phyloP scores from a whole-genome alignment of 768 basidiomycete genomes.

The Tylopilus subfusipes region DNA sequence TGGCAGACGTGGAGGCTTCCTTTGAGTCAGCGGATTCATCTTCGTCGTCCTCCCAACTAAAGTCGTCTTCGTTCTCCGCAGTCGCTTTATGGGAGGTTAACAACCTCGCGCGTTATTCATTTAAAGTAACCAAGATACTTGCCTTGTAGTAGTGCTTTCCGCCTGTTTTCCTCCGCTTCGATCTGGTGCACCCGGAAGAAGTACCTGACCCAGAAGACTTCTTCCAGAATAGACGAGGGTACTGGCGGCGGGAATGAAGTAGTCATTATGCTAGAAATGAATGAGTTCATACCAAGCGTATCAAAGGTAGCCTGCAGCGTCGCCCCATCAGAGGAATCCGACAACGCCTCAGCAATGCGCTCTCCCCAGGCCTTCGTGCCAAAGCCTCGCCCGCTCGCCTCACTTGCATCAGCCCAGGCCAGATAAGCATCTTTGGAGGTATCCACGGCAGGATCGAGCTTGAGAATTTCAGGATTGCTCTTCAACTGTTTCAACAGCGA shows the following conservation, averaged over 20 bases:
- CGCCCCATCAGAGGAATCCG: constrained; percentile 49
- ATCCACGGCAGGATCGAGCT: constrained; percentile 71
- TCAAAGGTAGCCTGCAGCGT: constrained; percentile 52
- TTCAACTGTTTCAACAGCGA: constrained; percentile 69
- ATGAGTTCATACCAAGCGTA: constrained; percentile 50
- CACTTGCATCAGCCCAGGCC: constrained; percentile 58
- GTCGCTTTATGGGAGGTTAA: constrained; percentile 40
- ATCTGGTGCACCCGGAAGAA: constrained; percentile 88
- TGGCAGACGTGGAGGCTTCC: neutral
- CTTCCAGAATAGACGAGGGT: constrained; percentile 57
- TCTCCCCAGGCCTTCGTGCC: constrained; percentile 49
- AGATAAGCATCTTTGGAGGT: constrained; percentile 50
- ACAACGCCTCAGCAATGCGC: constrained; percentile 46
- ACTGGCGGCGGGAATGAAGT: constrained; percentile 44
- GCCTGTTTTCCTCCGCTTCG: constrained; percentile 68
- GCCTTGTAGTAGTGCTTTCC: constrained; percentile 77
- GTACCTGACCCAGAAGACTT: constrained; percentile 82
- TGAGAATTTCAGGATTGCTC: constrained; percentile 70
- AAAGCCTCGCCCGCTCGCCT: constrained; percentile 53
- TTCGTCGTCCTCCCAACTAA: constrained; percentile 92
- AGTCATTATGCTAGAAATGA: neutral
- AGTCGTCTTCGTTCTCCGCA: constrained; percentile 75
- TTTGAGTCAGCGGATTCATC: constrained; percentile 47
- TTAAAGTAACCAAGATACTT: constrained; percentile 11
- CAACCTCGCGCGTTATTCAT: neutral